Conservation (phyloP, 169 alveolate genomes). For the Besnoitia besnoiti region DNA sequence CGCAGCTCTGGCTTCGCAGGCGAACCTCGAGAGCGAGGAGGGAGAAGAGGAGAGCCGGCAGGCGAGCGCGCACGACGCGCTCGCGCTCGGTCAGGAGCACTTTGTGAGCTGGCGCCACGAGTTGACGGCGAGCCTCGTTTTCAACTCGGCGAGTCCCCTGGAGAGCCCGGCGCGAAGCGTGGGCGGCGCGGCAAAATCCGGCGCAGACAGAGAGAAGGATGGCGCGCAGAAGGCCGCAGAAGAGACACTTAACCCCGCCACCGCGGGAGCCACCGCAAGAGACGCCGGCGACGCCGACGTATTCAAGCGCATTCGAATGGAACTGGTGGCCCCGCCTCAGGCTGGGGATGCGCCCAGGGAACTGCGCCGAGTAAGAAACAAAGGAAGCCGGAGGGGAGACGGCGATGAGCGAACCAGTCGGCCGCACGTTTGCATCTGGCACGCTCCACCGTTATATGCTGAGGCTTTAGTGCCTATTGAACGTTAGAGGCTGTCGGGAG, state of each 20-base stretch:
- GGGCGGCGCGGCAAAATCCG: background rate
- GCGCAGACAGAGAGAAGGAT: background rate
- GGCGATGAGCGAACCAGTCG: background rate
- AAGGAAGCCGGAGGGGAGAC: background rate
- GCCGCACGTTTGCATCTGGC: too few species aligned
- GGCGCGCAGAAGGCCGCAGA: background rate
- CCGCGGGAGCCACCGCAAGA: too few species aligned
- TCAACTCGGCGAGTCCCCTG: conserved; percentile 10
- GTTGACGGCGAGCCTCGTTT: conserved; percentile 2
- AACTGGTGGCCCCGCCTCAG: conserved; percentile 38
- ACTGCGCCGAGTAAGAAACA: conserved; percentile 9
- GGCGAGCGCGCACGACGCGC: background rate
- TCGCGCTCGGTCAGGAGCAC: background rate
- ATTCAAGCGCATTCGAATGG: background rate
- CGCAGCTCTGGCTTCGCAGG: background rate
- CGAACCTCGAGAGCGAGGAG: background rate
- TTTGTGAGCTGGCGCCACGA: conserved; percentile 33
- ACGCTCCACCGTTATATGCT: too few species aligned
- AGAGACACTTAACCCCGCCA: background rate
- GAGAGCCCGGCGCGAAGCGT: background rate
- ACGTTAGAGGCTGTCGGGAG: too few species aligned
- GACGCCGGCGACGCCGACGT: background rate
- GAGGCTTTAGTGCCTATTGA: too few species aligned
- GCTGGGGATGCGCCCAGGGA: conserved; percentile 50
- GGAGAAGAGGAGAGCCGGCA: background rate